phyloP scores from a whole-genome alignment of 106 monocot species.

The Apostasia shenzhenica region DNA sequence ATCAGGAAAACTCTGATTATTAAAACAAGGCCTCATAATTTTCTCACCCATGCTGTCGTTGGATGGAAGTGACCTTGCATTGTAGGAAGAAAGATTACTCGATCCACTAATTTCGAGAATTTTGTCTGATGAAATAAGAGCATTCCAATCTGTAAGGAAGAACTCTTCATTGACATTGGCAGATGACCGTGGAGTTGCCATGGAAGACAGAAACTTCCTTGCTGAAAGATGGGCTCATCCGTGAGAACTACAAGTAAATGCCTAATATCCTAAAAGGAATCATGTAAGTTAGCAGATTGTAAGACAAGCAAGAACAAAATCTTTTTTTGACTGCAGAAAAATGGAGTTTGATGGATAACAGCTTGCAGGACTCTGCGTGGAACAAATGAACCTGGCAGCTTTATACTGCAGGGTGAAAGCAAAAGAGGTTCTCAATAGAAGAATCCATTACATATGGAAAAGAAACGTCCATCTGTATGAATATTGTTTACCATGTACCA shows the following conservation, averaged over 20 bases:
- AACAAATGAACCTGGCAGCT: constrained; percentile 65
- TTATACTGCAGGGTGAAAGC: constrained; percentile 58
- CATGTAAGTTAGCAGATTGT: constrained; percentile 1
- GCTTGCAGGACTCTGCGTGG: constrained; percentile 58
- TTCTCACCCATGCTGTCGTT: constrained; percentile 5
- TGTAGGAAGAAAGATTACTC: constrained; percentile 5
- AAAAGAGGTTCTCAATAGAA: constrained; percentile 43
- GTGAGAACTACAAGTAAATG: background rate
- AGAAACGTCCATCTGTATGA: constrained; percentile 9
- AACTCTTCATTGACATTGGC: constrained; percentile 15
- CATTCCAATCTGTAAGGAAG: constrained; percentile 26
- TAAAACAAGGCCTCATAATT: constrained; percentile 15
- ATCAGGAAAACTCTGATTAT: constrained; percentile 9
- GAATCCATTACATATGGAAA: constrained; percentile 26
- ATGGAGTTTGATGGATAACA: constrained; percentile 41
- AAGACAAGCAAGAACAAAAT: background rate
- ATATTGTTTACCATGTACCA: constrained; percentile 29
- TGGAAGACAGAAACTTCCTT: constrained; percentile 23
- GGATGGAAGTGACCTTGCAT: background rate
- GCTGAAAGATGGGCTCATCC: background rate
- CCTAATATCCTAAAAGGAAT: background rate
- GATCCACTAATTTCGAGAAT: constrained; percentile 12
- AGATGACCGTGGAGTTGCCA: constrained; percentile 20
- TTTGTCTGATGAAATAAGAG: constrained; percentile 12
- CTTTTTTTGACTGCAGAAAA: constrained; percentile 4